Conservation (phyloP, 2,329 filamentous ascomycete species). For the Colletotrichum kahawae region DNA sequence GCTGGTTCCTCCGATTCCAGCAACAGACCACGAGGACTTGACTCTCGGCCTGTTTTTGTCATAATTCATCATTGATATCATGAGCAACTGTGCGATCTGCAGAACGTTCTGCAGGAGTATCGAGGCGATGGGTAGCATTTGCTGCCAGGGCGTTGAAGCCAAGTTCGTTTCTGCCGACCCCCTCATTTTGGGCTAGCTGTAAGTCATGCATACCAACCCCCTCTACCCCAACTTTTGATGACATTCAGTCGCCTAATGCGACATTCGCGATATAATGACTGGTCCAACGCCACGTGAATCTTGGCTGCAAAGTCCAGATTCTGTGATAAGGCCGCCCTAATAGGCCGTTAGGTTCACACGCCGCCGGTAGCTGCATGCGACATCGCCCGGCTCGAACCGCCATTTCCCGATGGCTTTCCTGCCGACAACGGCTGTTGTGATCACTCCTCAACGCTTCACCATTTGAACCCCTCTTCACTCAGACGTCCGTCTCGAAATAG, state of each 20-base stretch:
- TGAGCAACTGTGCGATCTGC: neutral
- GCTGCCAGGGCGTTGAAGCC: neutral
- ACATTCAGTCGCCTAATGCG: neutral
- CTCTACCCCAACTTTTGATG: neutral
- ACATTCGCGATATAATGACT: neutral
- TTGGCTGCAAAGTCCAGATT: neutral
- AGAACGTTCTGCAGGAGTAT: neutral
- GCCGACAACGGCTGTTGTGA: neutral
- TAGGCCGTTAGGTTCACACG: neutral
- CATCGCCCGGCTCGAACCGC: neutral
- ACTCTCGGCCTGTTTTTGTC: neutral
- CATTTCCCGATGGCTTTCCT: neutral
- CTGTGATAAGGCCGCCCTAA: neutral
- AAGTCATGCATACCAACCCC: neutral
- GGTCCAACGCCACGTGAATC: neutral
- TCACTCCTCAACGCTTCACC: neutral
- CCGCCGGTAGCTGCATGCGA: slow-evolving; percentile 16
- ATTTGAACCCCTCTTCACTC: neutral
- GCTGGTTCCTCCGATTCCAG: neutral
- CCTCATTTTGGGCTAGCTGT: neutral
- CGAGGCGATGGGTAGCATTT: neutral
- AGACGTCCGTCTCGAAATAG: neutral
- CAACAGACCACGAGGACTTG: neutral
- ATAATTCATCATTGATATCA: neutral
- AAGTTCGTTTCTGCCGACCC: neutral